Evolutionary conservation across 352 stramenopile species (phyloP).

Genomic region (Phytophthora sojae): DNA sequence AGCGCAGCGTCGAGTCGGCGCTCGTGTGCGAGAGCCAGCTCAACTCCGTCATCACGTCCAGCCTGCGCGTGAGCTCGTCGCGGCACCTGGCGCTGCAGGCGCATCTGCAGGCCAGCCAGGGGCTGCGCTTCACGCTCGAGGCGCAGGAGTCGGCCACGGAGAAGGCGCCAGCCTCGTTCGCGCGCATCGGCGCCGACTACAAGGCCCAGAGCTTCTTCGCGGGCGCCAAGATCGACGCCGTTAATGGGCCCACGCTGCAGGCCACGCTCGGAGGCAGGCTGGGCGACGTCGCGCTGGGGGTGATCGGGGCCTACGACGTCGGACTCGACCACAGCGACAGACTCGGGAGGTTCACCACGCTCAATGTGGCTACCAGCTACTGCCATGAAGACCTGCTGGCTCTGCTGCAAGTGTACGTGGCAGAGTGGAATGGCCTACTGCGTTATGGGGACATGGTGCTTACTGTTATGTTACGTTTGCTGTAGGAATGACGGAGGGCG

Average conservation of each 20-base stretch:
- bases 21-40: constrained; percentile 73
- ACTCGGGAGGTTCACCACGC: constrained; percentile 66
- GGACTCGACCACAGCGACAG: constrained; percentile 81
- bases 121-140: constrained; percentile 75
- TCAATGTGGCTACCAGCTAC: constrained; percentile 70
- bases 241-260: constrained; percentile 81
- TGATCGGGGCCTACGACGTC: constrained; percentile 80
- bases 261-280: constrained; percentile 58
- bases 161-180: constrained; percentile 72
- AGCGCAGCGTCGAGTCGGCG: constrained; percentile 68
- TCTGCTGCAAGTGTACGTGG: constrained; percentile 76
- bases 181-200: constrained; percentile 77
- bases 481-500: constrained; percentile 73
- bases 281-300: constrained; percentile 52
- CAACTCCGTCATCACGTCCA: constrained; percentile 73
- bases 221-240: constrained; percentile 77
- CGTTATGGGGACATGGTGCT: background rate
- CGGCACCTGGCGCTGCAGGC: constrained; percentile 73
- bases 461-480: background rate
- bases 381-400: constrained; percentile 68
- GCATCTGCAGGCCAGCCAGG: constrained; percentile 63
- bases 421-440: background rate
- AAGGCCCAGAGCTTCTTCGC: constrained; percentile 53
- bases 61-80: constrained; percentile 72
- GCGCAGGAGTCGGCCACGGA: constrained; percentile 77